phyloP scores from a whole-genome alignment of 768 basidiomycete genomes.

The Pisolithus microcarpus region DNA sequence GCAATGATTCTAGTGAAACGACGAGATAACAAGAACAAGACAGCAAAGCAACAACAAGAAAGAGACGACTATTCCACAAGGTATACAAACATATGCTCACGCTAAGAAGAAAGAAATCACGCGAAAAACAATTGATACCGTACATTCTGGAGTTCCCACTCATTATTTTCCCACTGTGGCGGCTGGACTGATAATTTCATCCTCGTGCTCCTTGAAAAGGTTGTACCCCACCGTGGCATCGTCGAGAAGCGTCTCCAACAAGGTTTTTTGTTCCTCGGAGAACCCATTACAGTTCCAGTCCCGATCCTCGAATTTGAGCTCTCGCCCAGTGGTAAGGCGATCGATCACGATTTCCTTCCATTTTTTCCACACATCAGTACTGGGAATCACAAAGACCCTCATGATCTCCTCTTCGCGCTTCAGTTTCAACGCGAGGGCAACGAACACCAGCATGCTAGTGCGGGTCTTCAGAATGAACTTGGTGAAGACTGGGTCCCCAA shows the following conservation, averaged over 20 bases:
- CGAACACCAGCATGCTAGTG: conserved; percentile 1
- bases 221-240: neutral
- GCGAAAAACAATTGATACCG: too few species aligned
- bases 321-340: neutral
- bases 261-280: neutral
- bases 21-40: too few species aligned
- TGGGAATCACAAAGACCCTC: neutral
- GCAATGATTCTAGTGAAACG: too few species aligned
- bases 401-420: neutral
- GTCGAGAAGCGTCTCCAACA: neutral
- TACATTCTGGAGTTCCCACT: too few species aligned
- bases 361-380: neutral
- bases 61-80: too few species aligned
- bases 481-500: neutral
- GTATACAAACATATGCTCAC: too few species aligned
- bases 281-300: neutral
- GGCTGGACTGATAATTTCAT: neutral
- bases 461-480: conserved; percentile 1
- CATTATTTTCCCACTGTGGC: too few species aligned
- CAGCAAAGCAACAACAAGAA: too few species aligned
- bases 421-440: neutral
- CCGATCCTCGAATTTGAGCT: neutral
- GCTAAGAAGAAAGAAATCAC: too few species aligned
- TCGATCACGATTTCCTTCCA: neutral
- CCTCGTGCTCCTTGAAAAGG: neutral